Conservation (phyloP, 208 protist species). For the Acanthamoeba castellanii region DNA sequence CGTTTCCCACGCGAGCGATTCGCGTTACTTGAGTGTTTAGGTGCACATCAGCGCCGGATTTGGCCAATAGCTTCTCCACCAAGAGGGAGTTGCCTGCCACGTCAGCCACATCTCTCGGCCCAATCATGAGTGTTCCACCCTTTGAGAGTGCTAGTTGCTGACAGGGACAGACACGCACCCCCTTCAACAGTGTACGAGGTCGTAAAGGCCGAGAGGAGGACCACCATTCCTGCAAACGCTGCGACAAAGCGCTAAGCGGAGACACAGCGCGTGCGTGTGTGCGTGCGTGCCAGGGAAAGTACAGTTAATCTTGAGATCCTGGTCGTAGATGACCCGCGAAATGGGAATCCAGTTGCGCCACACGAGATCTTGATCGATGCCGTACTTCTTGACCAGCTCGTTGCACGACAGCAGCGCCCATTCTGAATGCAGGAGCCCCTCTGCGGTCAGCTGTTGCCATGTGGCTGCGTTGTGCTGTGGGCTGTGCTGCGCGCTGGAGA, state of each 20-base stretch:
- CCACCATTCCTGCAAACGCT: conserved; percentile 53
- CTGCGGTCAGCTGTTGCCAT: neutral
- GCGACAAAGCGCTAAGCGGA: neutral
- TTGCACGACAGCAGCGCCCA: conserved; percentile 15
- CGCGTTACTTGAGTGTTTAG: neutral
- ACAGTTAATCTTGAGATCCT: conserved; percentile 51
- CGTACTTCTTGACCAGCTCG: conserved; percentile 1
- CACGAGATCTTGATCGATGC: neutral
- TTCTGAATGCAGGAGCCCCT: neutral
- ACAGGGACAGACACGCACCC: neutral
- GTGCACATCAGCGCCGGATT: neutral
- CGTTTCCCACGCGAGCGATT: conserved; percentile 26
- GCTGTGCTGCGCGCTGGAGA: too few relatives aligned
- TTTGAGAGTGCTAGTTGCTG: neutral
- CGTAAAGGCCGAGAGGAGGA: conserved; percentile 34
- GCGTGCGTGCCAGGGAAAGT: neutral
- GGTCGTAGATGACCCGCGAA: conserved; percentile 62
- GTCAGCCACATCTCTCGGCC: neutral
- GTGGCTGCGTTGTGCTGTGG: too few relatives aligned
- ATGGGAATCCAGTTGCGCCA: conserved; percentile 16
- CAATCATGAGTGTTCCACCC: neutral
- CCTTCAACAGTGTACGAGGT: conserved; percentile 22
- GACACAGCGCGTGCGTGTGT: too few relatives aligned
- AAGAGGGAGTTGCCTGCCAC: neutral
- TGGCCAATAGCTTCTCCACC: conserved; percentile 34